Evolutionary conservation across 225 moss, liverwort and hornwort genomes (phyloP).

Genomic region (Takakia lepidozioides): DNA sequence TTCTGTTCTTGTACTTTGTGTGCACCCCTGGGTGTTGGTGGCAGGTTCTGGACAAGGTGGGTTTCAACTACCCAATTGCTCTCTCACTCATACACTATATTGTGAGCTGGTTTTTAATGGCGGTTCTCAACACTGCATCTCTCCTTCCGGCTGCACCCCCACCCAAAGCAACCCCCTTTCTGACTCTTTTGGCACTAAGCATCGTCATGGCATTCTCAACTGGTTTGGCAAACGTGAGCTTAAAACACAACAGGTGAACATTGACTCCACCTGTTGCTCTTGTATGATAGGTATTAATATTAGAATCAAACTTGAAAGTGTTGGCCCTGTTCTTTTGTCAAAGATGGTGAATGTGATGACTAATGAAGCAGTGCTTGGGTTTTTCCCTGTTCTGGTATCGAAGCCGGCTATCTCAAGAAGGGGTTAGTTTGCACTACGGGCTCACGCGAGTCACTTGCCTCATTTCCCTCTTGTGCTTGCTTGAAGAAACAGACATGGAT

Average conservation of each 20-base stretch:
- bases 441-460: too few relatives aligned
- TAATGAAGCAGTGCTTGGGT: too few relatives aligned
- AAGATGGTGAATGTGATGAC: too few relatives aligned
- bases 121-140: slow-evolving; percentile 3
- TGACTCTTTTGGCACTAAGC: slow-evolving; percentile 4
- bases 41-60: slow-evolving; percentile 7
- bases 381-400: too few relatives aligned
- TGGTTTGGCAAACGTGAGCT: slow-evolving; percentile 8
- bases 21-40: background rate
- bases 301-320: too few relatives aligned
- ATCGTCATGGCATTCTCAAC: slow-evolving; percentile 12
- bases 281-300: too few relatives aligned
- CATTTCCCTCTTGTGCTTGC: too few relatives aligned
- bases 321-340: too few relatives aligned
- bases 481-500: too few relatives aligned
- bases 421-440: too few relatives aligned
- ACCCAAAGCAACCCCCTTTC: slow-evolving; percentile 1
- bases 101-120: slow-evolving; percentile 9
- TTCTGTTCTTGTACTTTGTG: background rate
- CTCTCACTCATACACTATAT: slow-evolving; percentile 9
- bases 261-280: too few relatives aligned
- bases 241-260: slow-evolving; percentile 8
- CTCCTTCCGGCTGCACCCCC: slow-evolving; percentile 8
- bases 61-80: slow-evolving; percentile 9
- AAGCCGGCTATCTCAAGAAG: too few relatives aligned